These are phyloP conservation scores for Diaporthe eres DNA, from an alignment of 2,329 filamentous ascomycete genomes.

Conservation along the genomic window DNA sequence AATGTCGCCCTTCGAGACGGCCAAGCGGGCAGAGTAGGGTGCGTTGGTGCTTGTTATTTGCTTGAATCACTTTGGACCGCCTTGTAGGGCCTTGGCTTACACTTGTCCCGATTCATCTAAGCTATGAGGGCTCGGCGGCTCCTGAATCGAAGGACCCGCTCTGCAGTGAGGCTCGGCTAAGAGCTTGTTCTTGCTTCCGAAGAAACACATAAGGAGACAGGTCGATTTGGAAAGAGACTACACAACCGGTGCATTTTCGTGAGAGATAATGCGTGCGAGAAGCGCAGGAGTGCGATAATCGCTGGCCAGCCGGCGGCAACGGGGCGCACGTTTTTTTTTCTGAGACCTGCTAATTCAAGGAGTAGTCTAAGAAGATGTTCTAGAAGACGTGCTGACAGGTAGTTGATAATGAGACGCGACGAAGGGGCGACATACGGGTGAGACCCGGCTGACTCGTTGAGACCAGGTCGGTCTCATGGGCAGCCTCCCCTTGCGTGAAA, in stretches of 20 bases:
- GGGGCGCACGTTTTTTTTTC: background rate
- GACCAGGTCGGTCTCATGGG: constrained; percentile 20
- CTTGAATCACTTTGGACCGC: constrained; percentile 26
- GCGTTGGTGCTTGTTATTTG: constrained; percentile 30
- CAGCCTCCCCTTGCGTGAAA: constrained; percentile 33
- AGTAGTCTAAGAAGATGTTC: constrained; percentile 20
- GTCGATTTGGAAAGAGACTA: background rate
- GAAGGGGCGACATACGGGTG: constrained; percentile 27
- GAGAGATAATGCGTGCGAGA: constrained; percentile 1
- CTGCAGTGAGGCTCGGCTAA: constrained; percentile 18
- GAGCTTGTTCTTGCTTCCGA: constrained; percentile 21
- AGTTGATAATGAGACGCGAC: constrained; percentile 31
- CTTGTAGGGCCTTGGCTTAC: constrained; percentile 26
- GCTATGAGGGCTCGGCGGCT: constrained; percentile 12
- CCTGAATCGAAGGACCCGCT: constrained; percentile 23
- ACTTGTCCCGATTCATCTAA: constrained; percentile 26
- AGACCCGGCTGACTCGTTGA: constrained; percentile 36
- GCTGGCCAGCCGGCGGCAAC: constrained; percentile 14
- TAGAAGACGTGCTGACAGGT: constrained; percentile 34
- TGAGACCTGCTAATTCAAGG: constrained; percentile 23
- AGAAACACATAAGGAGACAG: background rate
- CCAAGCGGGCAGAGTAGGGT: constrained; percentile 23
- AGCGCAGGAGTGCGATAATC: background rate
- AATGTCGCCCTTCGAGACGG: constrained; percentile 16
- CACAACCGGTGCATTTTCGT: background rate